Evolutionary conservation across 768 basidiomycete genomes (phyloP), one percentile per base, ranked within the genome.

Genomic region (Pisolithus albus): DNA sequence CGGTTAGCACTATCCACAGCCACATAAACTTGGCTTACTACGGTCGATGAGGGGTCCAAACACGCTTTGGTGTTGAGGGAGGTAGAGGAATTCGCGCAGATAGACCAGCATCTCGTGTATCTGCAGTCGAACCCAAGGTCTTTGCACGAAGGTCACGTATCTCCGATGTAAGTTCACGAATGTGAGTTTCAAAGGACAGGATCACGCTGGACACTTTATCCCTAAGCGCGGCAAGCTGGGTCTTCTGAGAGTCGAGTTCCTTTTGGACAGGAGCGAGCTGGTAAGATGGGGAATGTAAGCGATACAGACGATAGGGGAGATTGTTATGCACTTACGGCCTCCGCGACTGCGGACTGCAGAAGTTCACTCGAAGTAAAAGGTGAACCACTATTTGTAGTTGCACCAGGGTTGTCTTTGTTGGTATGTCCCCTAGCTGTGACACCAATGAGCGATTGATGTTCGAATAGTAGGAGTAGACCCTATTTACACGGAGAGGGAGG

Each of bases 251-350:
- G 50, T 75, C 67, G 19, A 81, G 60, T 57, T 80, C 80, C 46
- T 74, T 72, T 49, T 77, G 72, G 13, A 84, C 60, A 16, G 83
- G 81, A 36, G 70, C 73, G 50, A 81, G 57, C 80, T 81, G 46
- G 34, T 53, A 49, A 53, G 28, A 11, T 34, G 11, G 34, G 64
- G 48, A 52, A 55, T 50, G 41, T 6, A 51, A 16, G 46, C 2
- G 7, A 38, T 7, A 15, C 15, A 19, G 36, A 34, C 34, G 32
- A 16, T 5, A 4, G 16, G 24, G 24, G n/a, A 37, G 45, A 1
- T 28, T 15, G 28, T 43, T 30, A 7, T 19, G 38, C 24, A 65
- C 65, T 67, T 49, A 67, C 65, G 38, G 67, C 67, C 47, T 67
- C 57, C 10, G 65, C 57, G 24, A 67, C 59, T 26, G 42, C 57